A percentile compares a stretch with the other conserved stretches of the same genome.
These are phyloP conservation scores for Royoungia palumana DNA, from an alignment of 768 basidiomycete species.

Conservation along the genomic window DNA sequence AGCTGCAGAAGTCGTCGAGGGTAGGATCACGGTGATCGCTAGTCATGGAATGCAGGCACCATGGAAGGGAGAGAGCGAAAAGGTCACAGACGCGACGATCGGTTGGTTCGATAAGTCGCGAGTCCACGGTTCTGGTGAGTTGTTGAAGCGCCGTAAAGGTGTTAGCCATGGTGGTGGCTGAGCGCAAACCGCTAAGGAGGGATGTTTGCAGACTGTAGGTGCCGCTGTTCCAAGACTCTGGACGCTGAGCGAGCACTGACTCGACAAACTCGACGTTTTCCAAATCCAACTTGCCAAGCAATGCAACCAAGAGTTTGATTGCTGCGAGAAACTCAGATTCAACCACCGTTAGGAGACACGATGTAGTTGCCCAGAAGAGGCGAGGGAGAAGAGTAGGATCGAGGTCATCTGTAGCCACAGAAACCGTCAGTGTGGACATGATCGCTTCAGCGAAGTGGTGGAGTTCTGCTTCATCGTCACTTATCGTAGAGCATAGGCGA, in stretches of 20 bases:
- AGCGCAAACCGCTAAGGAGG: constrained; percentile 75
- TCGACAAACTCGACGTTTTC: constrained; percentile 65
- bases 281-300: constrained; percentile 69
- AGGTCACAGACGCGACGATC: constrained; percentile 75
- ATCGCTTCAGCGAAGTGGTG: constrained; percentile 84
- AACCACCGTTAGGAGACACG: constrained; percentile 78
- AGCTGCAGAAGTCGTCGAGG: constrained; percentile 67
- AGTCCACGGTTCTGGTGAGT: constrained; percentile 58
- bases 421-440: constrained; percentile 65
- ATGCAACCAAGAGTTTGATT: constrained; percentile 57
- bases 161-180: constrained; percentile 60
- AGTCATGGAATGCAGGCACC: constrained; percentile 81
- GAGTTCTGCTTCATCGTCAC: constrained; percentile 70
- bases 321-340: constrained; percentile 75
- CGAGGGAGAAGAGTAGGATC: constrained; percentile 68
- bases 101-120: constrained; percentile 66
- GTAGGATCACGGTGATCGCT: constrained; percentile 54
- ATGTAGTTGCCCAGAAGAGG: constrained; percentile 83
- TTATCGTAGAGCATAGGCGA: constrained; percentile 79
- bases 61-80: constrained; percentile 80
- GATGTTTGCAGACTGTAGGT: constrained; percentile 62
- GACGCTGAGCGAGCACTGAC: constrained; percentile 64
- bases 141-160: constrained; percentile 68
- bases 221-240: constrained; percentile 63
- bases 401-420: constrained; percentile 54